Evolutionary conservation across 768 basidiomycete genomes (phyloP), one percentile per base, ranked within the genome.

Genomic region (Lactarius tabidus): DNA sequence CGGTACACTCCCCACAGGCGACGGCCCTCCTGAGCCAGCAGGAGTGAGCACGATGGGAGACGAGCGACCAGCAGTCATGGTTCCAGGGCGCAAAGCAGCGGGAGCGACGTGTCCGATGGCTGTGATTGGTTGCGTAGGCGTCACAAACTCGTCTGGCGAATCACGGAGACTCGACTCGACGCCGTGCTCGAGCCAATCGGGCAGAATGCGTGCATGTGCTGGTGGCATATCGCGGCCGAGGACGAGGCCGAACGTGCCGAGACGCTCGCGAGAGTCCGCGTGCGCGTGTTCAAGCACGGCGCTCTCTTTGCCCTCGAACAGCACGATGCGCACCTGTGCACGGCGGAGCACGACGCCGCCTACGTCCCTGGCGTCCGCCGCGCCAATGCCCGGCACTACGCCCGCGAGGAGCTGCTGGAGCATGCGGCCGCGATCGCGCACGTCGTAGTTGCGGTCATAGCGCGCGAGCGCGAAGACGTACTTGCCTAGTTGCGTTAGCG

Each of bases 141-240:
- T 71, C n/a, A 71, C 71, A 1, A 69, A 69, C 62, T 89, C 88
- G 12, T 88, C 86, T 54, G 82, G 83, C 23, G 77, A 79, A 66
- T 93, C 89, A 64, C 95, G 83, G 62, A 98, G 75, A 0, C 83
- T 79, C 1, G 90, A 77, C 69, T 94, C 91, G 5, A 91, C 91
- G 0, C 93, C 94, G 61, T 84, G 80, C 74, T 95, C 93, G 6
- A 90, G 80, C 95, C 95, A 97, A 70, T 93, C 92, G 0, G 93
- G 91, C 0, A 96, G 75, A 62, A 65, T 79, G 36, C 74, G 78
- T 63, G 87, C 85, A 52, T 79, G 76, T 6, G 48, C 48, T 1
- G 48, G 23, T 2, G 76, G 78, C 73, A 85, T 79, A 14, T 78
- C 75, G 72, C 80, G 85, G 2, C 84, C 84, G 3, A 82, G 84